Evolutionary conservation across 139 green algal species (phyloP), one percentile per base, ranked within the genome.

Genomic region (Tetraselmis striata): DNA sequence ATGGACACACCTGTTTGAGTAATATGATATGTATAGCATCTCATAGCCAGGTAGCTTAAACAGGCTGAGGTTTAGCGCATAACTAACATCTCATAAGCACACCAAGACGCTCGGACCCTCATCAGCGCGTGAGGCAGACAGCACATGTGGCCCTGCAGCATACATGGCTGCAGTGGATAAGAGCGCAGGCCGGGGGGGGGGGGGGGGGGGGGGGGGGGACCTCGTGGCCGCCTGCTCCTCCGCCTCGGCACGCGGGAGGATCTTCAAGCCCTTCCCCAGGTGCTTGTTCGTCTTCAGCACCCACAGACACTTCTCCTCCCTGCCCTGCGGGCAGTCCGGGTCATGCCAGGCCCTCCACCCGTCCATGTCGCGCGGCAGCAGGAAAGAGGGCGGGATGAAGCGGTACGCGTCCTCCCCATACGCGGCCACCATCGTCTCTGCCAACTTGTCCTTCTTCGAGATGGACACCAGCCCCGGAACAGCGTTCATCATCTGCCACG

Each of bases 221-320:
- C 31, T 91, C 83, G 0, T 87, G 80, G 82, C 82, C 11, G 45
- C 45, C 45, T 67, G 11, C 18, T 18, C 11, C 45, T 67, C 45
- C 11, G 45, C 45, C 11, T 67, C 11, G 5, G 5, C 11, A 18
- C 45, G 45, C 11, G 45, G 45, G 5, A 67, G 18, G 45, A 67
- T 67, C 45, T 67, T 67, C 11, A 67, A 18, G 45, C 45, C 45
- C 45, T 67, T 67, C 45, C 45, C 45, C 11, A 67, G 45, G 45
- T 67, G 59, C 83, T 88, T 89, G 84, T 92, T 92, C 83, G 91
- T 92, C 83, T 92, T 92, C 18, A 92, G 84, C 89, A 92, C 91
- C 89, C 87, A 92, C 75, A 91, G 78, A 23, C 86, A 58, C 28
- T 58, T 32, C 25, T 79, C 28, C 76, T 27, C 2, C 28, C 28